Evolutionary conservation across 768 basidiomycete species (phyloP).

Genomic region (Amanita pallidorosea): DNA sequence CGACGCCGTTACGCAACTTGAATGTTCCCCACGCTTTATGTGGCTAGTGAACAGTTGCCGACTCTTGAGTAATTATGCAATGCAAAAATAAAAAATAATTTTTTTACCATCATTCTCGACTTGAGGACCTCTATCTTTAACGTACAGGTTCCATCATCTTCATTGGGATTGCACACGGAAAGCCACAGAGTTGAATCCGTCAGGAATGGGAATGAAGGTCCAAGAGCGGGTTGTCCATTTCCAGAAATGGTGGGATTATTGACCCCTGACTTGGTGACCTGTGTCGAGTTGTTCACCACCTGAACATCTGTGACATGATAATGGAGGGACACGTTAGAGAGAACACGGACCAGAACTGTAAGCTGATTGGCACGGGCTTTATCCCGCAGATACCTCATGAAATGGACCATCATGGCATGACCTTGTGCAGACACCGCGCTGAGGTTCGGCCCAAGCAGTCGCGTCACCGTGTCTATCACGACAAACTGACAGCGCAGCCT

Average conservation of each 20-base stretch:
- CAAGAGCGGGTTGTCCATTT: conserved; percentile 57
- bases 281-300: conserved; percentile 53
- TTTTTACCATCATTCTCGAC: neutral
- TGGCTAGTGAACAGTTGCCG: neutral
- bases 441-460: conserved; percentile 51
- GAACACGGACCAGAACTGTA: conserved; percentile 39
- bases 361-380: conserved; percentile 33
- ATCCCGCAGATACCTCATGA: conserved; percentile 54
- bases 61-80: neutral
- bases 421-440: conserved; percentile 63
- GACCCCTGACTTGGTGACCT: conserved; percentile 10
- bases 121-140: neutral
- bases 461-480: conserved; percentile 57
- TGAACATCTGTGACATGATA: conserved; percentile 19
- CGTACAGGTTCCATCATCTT: neutral
- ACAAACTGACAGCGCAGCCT: conserved; percentile 20
- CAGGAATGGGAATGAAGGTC: conserved; percentile 64
- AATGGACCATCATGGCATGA: conserved; percentile 61
- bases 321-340: conserved; percentile 8
- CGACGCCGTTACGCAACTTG: neutral
- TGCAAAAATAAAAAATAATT: neutral
- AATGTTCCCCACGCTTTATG: neutral
- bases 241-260: conserved; percentile 9
- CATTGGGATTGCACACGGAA: conserved; percentile 10
- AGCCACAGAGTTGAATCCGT: conserved; percentile 73